Percentiles rank a stretch among this genome's conserved stretches.
phyloP scores from a whole-genome alignment of 371 early-diverging fungal genomes.

The Rhizopus arrhizus region DNA sequence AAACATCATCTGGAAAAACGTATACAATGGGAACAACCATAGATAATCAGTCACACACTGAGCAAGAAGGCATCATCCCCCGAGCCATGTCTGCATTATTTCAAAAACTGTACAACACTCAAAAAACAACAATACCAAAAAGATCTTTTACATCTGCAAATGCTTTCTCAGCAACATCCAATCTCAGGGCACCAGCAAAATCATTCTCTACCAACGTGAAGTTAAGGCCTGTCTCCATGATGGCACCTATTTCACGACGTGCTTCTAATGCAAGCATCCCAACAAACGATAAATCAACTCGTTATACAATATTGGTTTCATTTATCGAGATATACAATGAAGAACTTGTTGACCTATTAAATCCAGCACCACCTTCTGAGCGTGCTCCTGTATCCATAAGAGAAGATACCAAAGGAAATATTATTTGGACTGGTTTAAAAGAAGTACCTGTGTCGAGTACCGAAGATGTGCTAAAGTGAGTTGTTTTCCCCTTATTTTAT shows the following conservation, averaged over 20 bases:
- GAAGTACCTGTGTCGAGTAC: slow-evolving; percentile 78
- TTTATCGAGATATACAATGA: slow-evolving; percentile 99
- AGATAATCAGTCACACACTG: slow-evolving; percentile 60
- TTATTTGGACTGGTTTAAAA: slow-evolving; percentile 87
- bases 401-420: slow-evolving; percentile 90
- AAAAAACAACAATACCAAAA: slow-evolving; percentile 13
- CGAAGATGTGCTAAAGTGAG: slow-evolving; percentile 77
- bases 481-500: slow-evolving; percentile 10
- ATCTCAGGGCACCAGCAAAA: slow-evolving; percentile 24
- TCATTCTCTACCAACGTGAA: slow-evolving; percentile 24
- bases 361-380: slow-evolving; percentile 53
- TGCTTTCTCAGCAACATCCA: slow-evolving; percentile 10
- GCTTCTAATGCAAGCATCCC: slow-evolving; percentile 22
- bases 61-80: slow-evolving; percentile 86
- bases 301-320: slow-evolving; percentile 59
- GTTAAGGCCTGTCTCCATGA: slow-evolving; percentile 40
- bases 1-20: slow-evolving; percentile 97
- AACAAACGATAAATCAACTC: slow-evolving; percentile 24
- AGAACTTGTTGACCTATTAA: slow-evolving; percentile 84
- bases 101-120: slow-evolving; percentile 43
- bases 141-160: slow-evolving; percentile 10
- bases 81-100: slow-evolving; percentile 84
- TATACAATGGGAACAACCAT: slow-evolving; percentile 95
- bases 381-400: slow-evolving; percentile 79
- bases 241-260: slow-evolving; percentile 25